Evolutionary conservation across 768 basidiomycete species (phyloP), one percentile per base, ranked within the genome.

Genomic region (Calocybe indica): DNA sequence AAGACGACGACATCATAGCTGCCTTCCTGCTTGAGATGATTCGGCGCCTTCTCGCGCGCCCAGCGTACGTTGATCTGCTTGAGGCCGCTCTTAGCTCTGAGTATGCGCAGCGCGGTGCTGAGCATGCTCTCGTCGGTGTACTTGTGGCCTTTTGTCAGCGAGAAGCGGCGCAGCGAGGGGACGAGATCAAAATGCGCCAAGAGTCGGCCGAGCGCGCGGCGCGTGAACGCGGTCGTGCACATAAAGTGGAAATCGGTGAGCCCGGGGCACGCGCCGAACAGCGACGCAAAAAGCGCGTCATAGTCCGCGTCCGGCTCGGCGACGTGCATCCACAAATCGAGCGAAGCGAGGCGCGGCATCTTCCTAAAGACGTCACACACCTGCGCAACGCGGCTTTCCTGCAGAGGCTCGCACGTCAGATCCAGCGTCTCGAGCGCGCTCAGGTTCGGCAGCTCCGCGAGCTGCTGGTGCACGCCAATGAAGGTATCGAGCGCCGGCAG

Each of bases 251-350:
- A 62, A 50, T 76, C 74, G 14, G 69, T 72, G 34, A 76, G 57
- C 31, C 62, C 64, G 0, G 67, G 67, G 51, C 68, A 68, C 0
- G 68, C 51, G 6, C 51, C 55, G 7, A 74, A 55, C 28, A 78
- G 59, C 7, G 51, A 52, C 52, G 73, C 71, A 47, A 73, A 66
- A 41, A 45, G 43, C 12, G 57, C 56, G 45, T 71, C 62, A 37
- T 69, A 68, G 6, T 58, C 54, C 11, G 55, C 42, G 9, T 10
- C 59, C 6, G 66, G 58, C 38, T 68, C 62, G 0, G 64, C 54
- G 15, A 75, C 57, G 48, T 75, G 72, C 6, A 67, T 61, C 76
- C 76, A 78, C n/a, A 78, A 58, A 55, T 75, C 74, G 35, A 77
- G 55, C 28, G 62, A 65, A 11, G 65, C 70, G 40, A 78, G 61